Base-by-base conservation (phyloP, 805 yeast genomes). In the Cyberlindnera veronae region DNA sequence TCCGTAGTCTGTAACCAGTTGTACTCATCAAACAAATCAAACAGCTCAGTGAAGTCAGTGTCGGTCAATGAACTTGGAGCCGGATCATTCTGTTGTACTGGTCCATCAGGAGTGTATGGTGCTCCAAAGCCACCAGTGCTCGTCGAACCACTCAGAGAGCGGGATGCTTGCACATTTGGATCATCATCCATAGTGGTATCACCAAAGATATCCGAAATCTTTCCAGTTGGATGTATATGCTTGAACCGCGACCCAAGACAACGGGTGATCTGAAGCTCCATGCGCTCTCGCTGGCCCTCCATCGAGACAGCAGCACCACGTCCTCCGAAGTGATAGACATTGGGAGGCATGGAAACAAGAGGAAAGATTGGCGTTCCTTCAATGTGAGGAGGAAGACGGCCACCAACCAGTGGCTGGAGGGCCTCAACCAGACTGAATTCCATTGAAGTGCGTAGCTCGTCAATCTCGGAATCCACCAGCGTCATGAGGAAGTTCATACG, bases 391-490 rank as follows among this genome's bases (percentile, higher is more conserved):
- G 28, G 28, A 10, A 10, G 16, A 32, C 26, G 3, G 29, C 15
- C 34, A 8, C 41, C 36, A 5, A 16, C 14, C 19, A 39, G 17
- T 3, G 57, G 55, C 18, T 46, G 50, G 11, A 55, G 28, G 4
- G 47, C 44, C 3, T 44, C 50, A 5, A 26, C 31, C 3, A 49
- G 31, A 26, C 50, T 44, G 18, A 21, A 13, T 17, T 35, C 31
- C n/a, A 40, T 15, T 16, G 34, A 22, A 6, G 21, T 10, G 16
- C 20, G 32, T 19, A 52, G 20, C 11, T 37, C 26, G 1, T 23
- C 23, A 5, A 54, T 9, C 18, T 54, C 56, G 4, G 39, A 14
- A 11, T 44, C 52, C 19, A 49, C 11, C 8, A 46, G 18, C 4
- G 15, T 22, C 36, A 41, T 35, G 22, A 52, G 19, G 17, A 36